A percentile compares a stretch with the other conserved stretches of the same genome.
These are phyloP conservation scores for Harringtonia aguacate DNA, from an alignment of 2,329 filamentous ascomycete species.

Conservation along the genomic window DNA sequence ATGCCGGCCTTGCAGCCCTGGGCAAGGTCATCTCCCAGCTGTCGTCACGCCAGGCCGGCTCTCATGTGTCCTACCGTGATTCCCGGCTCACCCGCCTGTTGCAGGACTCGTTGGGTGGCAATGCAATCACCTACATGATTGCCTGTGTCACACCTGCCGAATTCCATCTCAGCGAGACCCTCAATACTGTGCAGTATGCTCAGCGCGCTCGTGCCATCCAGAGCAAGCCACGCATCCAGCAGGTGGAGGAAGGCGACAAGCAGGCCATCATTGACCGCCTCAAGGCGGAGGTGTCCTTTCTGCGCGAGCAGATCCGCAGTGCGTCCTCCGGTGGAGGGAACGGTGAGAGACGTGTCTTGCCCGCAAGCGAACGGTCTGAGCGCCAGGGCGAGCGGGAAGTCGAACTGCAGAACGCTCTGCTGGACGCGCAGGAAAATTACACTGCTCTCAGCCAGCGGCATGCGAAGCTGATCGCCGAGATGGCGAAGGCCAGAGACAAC, in stretches of 20 bases:
- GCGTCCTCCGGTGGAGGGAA: slow-evolving; percentile 51
- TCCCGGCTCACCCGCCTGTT: slow-evolving; percentile 92
- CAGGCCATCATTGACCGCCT: slow-evolving; percentile 87
- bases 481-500: slow-evolving; percentile 73
- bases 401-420: slow-evolving; percentile 85
- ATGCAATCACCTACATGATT: slow-evolving; percentile 99
- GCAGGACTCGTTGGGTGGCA: slow-evolving; percentile 92
- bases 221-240: slow-evolving; percentile 93
- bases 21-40: slow-evolving; percentile 98
- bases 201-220: slow-evolving; percentile 94
- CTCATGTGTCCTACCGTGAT: slow-evolving; percentile 94
- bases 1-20: slow-evolving; percentile 84
- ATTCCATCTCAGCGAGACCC: slow-evolving; percentile 92
- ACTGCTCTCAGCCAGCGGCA: slow-evolving; percentile 82
- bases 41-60: slow-evolving; percentile 75
- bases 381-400: slow-evolving; percentile 74
- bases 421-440: slow-evolving; percentile 93
- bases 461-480: slow-evolving; percentile 88
- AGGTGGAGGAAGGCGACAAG: slow-evolving; percentile 87
- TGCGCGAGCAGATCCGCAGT: slow-evolving; percentile 86
- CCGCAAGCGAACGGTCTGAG: slow-evolving; percentile 61
- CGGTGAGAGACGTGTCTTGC: slow-evolving; percentile 40
- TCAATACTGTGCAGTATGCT: slow-evolving; percentile 96
- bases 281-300: slow-evolving; percentile 84
- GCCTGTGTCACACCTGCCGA: slow-evolving; percentile 94